These are phyloP conservation scores for Phytopythium litorale DNA, from an alignment of 352 stramenopile genomes.

Conservation along the genomic window DNA sequence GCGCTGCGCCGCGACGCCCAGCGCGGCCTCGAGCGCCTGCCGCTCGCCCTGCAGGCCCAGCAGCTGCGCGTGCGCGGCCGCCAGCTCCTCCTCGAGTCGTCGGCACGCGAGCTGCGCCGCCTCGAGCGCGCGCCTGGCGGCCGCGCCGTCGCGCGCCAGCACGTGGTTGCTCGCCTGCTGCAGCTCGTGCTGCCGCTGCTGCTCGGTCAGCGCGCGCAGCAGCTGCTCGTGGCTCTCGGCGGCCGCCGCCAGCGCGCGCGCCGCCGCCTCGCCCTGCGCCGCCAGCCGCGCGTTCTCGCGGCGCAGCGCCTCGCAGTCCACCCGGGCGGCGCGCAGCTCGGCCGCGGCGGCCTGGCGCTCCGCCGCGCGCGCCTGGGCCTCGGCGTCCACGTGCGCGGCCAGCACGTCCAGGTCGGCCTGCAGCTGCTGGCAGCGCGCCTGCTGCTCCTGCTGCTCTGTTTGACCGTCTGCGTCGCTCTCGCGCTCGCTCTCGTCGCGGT, in stretches of 20 bases:
- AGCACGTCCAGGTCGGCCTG: conserved; percentile 56
- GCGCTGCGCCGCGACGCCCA: conserved; percentile 17
- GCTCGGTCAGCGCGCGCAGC: conserved; percentile 30
- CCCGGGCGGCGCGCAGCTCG: conserved; percentile 29
- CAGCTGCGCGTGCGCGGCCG: conserved; percentile 30
- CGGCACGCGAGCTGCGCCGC: conserved; percentile 45
- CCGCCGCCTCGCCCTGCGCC: conserved; percentile 12
- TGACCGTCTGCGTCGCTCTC: conserved; percentile 8
- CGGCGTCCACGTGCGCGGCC: conserved; percentile 40
- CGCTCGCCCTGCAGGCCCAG: conserved; percentile 45
- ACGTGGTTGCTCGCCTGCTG: conserved; percentile 19
- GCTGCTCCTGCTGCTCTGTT: conserved; percentile 12
- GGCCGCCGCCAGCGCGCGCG: conserved; percentile 14
- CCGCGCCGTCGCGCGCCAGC: conserved; percentile 24
- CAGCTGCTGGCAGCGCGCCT: conserved; percentile 31
- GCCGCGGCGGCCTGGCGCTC: conserved; percentile 25
- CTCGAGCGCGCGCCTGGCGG: conserved; percentile 34
- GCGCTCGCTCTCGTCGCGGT: conserved; percentile 5
- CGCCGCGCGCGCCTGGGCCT: conserved; percentile 22
- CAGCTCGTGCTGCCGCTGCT: conserved; percentile 36
- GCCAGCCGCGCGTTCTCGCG: conserved; percentile 23
- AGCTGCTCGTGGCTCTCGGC: conserved; percentile 51
- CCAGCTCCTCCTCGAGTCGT: conserved; percentile 47
- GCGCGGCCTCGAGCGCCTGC: conserved; percentile 26
- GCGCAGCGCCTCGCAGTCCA: conserved; percentile 46